Base-by-base conservation (phyloP, 768 basidiomycete species). In the Boletus vermiculosoides region DNA sequence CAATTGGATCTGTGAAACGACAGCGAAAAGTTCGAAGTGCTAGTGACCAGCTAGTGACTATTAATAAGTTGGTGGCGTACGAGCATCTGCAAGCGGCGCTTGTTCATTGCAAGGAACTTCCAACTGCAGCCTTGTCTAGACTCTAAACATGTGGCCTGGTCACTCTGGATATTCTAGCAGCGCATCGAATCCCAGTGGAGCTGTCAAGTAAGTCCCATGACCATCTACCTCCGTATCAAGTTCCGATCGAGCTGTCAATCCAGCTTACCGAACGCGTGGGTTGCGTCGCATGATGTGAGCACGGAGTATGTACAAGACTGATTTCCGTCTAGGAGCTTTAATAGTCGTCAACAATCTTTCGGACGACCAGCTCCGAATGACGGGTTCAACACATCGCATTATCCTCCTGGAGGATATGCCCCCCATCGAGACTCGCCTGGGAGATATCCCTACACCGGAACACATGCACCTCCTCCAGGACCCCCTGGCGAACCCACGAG, bases 381-480 rank as follows among this genome's bases (percentile, higher is more conserved):
- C 40, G 50, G 1, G 9, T 39, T 22, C 28, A 4, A n/a, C 12
- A 20, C 50, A 39, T 25, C 50, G 28, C 37, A 52, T 41, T 44
- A 55, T 59, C 15, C 57, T 30, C 57, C 64, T 23, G 60, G 53
- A 25, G 63, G 64, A 41, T 69, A 73, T 59, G 65, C 61, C 28
- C 66, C 72, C 8, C 34, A 40, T 37, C 39, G 10, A n/a, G 49
- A 46, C 34, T 36, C 57, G 13, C 41, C 59, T 15, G 31, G 45
- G 15, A 47, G 47, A 55, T 64, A 57, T 45, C 56, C 66, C 18
- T 34, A 56, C 34, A 20, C 61, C 3, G 57, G 61, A 45, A 0
- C 48, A 34, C 68, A 60, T 50, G 39, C 52, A 23, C 54, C 63
- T 36, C 57, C 57, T 28, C 55, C 58, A n/a, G 63, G 56, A 12